These are phyloP conservation scores for Komagataella ulmi DNA, from an alignment of 805 yeast species.

Conservation along the genomic window DNA sequence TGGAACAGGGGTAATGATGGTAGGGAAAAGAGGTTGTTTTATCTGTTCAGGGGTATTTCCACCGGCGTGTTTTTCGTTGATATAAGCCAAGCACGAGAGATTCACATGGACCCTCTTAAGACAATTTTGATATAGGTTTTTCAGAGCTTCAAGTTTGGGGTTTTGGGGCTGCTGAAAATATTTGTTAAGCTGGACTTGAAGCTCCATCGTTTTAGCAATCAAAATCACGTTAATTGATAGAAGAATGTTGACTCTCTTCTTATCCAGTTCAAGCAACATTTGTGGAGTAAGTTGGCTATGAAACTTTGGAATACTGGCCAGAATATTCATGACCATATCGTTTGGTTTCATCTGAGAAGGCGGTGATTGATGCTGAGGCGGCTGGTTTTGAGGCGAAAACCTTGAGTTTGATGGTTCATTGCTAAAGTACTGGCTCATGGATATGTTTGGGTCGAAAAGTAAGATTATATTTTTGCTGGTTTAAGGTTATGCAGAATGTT, in stretches of 20 bases:
- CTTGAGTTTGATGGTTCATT: not conserved
- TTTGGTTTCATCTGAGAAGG: not conserved
- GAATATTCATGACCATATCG: not conserved
- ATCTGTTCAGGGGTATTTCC: constrained; percentile 11
- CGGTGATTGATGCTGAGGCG: not conserved
- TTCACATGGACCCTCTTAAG: constrained; percentile 22
- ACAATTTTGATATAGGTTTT: constrained; percentile 18
- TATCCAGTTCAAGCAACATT: constrained; percentile 13
- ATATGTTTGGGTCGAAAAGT: not conserved
- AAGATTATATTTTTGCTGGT: not conserved
- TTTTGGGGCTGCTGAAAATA: constrained; percentile 8
- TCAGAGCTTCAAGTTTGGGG: constrained; percentile 1
- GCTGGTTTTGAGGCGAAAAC: not conserved
- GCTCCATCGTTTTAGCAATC: constrained; percentile 15
- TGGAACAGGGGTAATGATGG: constrained; percentile 38
- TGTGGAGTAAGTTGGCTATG: not conserved
- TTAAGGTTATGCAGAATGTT: not conserved
- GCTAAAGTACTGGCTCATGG: not conserved
- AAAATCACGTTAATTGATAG: constrained; percentile 20
- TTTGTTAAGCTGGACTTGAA: constrained; percentile 14
- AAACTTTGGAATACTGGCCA: not conserved
- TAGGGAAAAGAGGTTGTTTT: constrained; percentile 25
- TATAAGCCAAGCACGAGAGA: constrained; percentile 21
- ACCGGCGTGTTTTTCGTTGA: constrained; percentile 19
- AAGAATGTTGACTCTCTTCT: constrained; percentile 19